A percentile compares a stretch with the other conserved stretches of the same genome.
Evolutionary conservation across 2,329 filamentous ascomycete genomes (phyloP).

Genomic region (Moelleriella libera): DNA sequence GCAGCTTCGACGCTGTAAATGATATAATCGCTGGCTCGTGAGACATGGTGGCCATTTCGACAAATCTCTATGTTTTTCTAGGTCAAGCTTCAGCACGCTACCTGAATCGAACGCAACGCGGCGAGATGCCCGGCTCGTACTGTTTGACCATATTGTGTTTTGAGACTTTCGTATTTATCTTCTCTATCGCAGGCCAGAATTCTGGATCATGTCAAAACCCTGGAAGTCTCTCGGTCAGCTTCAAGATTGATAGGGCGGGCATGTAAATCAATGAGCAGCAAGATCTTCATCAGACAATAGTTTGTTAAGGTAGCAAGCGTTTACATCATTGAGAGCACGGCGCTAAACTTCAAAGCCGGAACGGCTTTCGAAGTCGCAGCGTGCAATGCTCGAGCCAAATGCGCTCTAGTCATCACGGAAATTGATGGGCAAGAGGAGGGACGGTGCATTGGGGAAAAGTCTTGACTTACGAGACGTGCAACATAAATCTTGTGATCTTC

Average conservation of each 20-base stretch:
- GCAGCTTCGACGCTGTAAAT: constrained; percentile 97
- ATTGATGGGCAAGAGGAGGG: constrained; percentile 8
- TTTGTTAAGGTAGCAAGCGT: constrained; percentile 87
- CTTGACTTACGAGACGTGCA: neutral
- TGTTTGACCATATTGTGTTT: constrained; percentile 70
- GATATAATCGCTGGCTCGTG: constrained; percentile 92
- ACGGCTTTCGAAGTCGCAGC: constrained; percentile 47
- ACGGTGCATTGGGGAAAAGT: neutral
- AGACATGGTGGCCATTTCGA: constrained; percentile 89
- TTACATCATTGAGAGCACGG: constrained; percentile 91
- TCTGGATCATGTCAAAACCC: constrained; percentile 32
- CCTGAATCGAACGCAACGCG: constrained; percentile 10
- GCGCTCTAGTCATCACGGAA: constrained; percentile 99
- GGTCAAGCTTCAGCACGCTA: constrained; percentile 31
- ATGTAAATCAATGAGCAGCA: too few species aligned
- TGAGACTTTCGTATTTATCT: constrained; percentile 71
- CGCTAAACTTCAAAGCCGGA: constrained; percentile 54
- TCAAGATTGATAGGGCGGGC: too few species aligned
- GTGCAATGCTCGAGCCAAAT: constrained; percentile 99
- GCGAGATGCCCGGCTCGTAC: constrained; percentile 39
- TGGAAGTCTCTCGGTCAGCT: too few species aligned
- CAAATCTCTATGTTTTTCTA: constrained; percentile 74
- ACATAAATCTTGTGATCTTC: too few species aligned
- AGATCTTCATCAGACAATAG: constrained; percentile 62
- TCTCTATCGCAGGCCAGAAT: constrained; percentile 89